Evolutionary conservation across 176 grass and related monocot genomes (phyloP), one percentile per base, ranked within the genome.

Genomic region (Carex littledalei): DNA sequence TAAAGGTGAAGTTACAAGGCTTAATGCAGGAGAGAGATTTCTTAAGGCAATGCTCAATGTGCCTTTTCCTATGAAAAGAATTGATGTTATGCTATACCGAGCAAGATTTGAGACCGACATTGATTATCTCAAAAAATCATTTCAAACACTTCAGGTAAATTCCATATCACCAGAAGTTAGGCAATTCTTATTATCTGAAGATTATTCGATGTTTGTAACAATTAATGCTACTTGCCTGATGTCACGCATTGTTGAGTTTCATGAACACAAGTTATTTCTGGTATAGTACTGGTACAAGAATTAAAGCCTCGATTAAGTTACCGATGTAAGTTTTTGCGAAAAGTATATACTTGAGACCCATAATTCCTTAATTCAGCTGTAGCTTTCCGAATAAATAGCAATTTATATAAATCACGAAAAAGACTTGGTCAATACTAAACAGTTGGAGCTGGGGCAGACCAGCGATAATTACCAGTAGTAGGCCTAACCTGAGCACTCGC

Each of bases 21-120:
- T 96, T 85, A 90, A 90, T 88, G 80, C 77, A 81, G 94, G 89
- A 4, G 94, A 96, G 78, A 47, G 68, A 69, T 96, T 96, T 91
- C 77, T 96, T 49, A 96, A 91, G 87, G 71, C 67, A 20, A 24
- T 93, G 26, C 87, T 96, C 43, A 81, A 83, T 87, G 89, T 96
- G 82, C 91, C 91, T 82, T 93, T 96, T 89, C 84, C 94, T 56
- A 93, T 96, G 80, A 87, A 97, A 76, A 93, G 94, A 90, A 90
- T 93, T 67, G 89, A 91, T 62, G 87, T 80, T 32, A 91, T 97
- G 94, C 84, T 97, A 67, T 97, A 93, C 89, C 89, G 43, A 86
- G 86, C 86, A 78, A 97, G 87, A 86, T 93, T 97, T 84, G 87
- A 88, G 22, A 50, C 84, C 64, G 87, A 93, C 76, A 70, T 91